phyloP scores from a whole-genome alignment of 495 filamentous ascomycete species.

The Xeromyces bisporus region DNA sequence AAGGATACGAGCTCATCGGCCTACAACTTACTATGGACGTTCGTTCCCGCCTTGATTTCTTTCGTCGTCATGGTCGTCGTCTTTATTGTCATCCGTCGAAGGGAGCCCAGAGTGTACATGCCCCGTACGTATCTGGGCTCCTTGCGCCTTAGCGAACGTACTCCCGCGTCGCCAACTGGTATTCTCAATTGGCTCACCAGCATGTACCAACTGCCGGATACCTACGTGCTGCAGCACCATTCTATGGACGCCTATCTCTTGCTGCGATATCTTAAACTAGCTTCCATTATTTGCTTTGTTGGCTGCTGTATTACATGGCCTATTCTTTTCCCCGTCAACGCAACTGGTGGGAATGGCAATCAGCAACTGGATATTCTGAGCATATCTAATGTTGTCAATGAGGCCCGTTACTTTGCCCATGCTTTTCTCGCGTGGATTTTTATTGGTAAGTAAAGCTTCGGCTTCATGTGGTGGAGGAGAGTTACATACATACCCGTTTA shows the following conservation, averaged over 20 bases:
- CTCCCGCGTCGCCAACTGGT: conserved; percentile 50
- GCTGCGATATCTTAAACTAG: conserved; percentile 66
- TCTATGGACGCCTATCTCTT: conserved; percentile 80
- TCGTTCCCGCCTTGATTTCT: conserved; percentile 50
- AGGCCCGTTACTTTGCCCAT: conserved; percentile 62
- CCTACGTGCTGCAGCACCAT: conserved; percentile 73
- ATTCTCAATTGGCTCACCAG: conserved; percentile 56
- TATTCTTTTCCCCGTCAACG: conserved; percentile 72
- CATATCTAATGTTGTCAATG: conserved; percentile 49
- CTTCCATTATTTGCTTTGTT: conserved; percentile 55
- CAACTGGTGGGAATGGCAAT: conserved; percentile 43
- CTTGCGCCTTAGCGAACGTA: conserved; percentile 48
- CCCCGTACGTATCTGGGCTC: conserved; percentile 76
- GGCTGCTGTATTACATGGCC: conserved; percentile 73
- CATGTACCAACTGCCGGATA: conserved; percentile 68
- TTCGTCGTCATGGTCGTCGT: conserved; percentile 45
- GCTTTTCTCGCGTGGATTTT: conserved; percentile 57
- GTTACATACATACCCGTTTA: no score
- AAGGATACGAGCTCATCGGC: conserved; percentile 24
- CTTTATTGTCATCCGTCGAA: conserved; percentile 64
- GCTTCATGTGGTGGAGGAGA: no score
- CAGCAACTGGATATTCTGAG: conserved; percentile 64
- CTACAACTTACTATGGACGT: conserved; percentile 48
- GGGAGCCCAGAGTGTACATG: conserved; percentile 61
- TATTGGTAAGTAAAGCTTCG: conserved; percentile 42